Conservation (phyloP, 2,329 filamentous ascomycete species). For the Paracamarosporium sp. region DNA sequence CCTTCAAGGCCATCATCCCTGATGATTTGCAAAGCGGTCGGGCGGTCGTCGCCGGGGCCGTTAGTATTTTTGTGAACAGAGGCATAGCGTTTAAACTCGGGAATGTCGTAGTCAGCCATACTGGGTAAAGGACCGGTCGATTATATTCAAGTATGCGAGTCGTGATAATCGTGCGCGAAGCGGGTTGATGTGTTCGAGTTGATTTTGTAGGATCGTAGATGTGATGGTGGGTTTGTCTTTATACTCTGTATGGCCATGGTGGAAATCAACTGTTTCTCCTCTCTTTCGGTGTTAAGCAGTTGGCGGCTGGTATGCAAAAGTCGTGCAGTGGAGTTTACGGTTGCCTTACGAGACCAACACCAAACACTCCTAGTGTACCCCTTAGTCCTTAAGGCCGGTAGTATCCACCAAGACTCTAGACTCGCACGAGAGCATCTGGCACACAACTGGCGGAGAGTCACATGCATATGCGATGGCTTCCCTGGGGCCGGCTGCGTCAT, state of each 20-base stretch:
- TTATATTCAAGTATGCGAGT: neutral
- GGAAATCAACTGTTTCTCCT: neutral
- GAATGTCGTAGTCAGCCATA: constrained; percentile 10
- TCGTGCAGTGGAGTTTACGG: neutral
- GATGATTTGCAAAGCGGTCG: constrained; percentile 49
- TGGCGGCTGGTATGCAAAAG: neutral
- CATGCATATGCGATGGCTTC: too few species aligned
- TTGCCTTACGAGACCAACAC: neutral
- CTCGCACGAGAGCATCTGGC: too few species aligned
- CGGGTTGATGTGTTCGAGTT: neutral
- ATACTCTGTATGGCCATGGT: neutral
- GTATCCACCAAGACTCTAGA: neutral
- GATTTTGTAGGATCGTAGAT: neutral
- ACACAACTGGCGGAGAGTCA: too few species aligned
- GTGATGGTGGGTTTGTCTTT: neutral
- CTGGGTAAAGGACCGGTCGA: neutral
- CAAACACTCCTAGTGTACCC: neutral
- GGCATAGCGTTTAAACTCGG: constrained; percentile 22
- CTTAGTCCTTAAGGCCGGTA: neutral
- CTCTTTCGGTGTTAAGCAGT: neutral
- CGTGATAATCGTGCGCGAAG: neutral
- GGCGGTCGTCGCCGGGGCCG: constrained; percentile 48
- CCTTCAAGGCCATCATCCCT: constrained; percentile 40
- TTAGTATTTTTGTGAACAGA: constrained; percentile 13
- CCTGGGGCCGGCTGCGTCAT: too few species aligned